Evolutionary conservation across 75 land plant genomes (phyloP).

Genomic region (Picea sitchensis): DNA sequence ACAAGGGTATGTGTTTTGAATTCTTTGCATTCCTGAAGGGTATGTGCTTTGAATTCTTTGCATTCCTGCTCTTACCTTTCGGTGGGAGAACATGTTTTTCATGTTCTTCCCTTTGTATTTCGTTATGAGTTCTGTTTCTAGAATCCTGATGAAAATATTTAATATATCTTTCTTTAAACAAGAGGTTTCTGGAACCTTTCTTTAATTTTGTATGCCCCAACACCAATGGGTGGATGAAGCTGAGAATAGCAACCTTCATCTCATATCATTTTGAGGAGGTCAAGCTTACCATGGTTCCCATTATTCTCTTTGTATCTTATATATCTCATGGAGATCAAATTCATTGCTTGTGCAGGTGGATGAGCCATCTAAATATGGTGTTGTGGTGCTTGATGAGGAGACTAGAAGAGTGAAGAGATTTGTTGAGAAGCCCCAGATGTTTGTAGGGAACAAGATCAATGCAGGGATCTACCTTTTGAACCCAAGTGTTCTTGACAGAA

Average conservation of each 20-base stretch:
- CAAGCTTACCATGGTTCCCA: neutral
- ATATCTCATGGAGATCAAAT: neutral
- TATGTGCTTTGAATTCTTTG: too few relatives aligned
- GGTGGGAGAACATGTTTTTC: too few relatives aligned
- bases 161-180: too few relatives aligned
- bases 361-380: slow-evolving; percentile 54
- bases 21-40: too few relatives aligned
- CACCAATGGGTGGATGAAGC: neutral
- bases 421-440: slow-evolving; percentile 48
- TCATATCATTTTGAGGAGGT: neutral
- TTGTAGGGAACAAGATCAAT: slow-evolving; percentile 51
- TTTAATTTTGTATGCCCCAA: too few relatives aligned
- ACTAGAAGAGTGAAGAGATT: slow-evolving; percentile 39
- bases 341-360: slow-evolving; percentile 23
- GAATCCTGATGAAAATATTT: too few relatives aligned
- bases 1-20: too few relatives aligned
- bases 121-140: too few relatives aligned
- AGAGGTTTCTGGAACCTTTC: too few relatives aligned
- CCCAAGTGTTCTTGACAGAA: slow-evolving; percentile 31
- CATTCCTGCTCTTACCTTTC: too few relatives aligned
- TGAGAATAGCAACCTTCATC: neutral
- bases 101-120: too few relatives aligned
- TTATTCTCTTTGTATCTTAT: neutral
- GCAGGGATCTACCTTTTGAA: slow-evolving; percentile 45
- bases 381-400: slow-evolving; percentile 43